Evolutionary conservation across 495 filamentous ascomycete species (phyloP).

Genomic region (Parachaetomium inaequale): DNA sequence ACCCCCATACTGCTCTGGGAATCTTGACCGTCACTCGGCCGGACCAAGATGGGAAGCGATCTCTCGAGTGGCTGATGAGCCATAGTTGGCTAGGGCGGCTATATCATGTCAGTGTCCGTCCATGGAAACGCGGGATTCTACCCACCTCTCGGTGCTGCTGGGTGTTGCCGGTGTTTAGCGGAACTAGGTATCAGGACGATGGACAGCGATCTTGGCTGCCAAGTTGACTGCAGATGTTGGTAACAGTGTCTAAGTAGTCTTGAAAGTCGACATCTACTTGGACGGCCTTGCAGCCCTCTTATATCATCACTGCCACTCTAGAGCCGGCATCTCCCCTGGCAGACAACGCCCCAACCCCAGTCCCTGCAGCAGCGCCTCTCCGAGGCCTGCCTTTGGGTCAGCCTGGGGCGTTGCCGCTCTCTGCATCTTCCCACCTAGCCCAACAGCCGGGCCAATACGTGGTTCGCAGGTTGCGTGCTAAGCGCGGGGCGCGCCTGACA

Average conservation of each 20-base stretch:
- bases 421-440: neutral
- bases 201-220: too few species aligned
- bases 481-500: neutral
- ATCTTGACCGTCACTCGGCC: neutral
- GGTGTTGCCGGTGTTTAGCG: neutral
- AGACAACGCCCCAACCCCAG: neutral
- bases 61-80: neutral
- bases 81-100: neutral
- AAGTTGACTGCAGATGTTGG: neutral
- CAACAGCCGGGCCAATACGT: neutral
- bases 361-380: neutral
- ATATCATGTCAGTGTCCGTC: neutral
- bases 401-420: neutral
- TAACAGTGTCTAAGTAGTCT: neutral
- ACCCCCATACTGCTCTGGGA: neutral
- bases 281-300: neutral
- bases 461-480: neutral
- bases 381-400: neutral
- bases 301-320: neutral
- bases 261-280: neutral
- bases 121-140: neutral
- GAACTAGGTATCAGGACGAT: neutral
- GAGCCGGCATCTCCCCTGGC: neutral
- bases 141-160: neutral
- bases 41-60: neutral